Conservation (phyloP, 1,139 yeast genomes). For the Pichia norvegensis region DNA sequence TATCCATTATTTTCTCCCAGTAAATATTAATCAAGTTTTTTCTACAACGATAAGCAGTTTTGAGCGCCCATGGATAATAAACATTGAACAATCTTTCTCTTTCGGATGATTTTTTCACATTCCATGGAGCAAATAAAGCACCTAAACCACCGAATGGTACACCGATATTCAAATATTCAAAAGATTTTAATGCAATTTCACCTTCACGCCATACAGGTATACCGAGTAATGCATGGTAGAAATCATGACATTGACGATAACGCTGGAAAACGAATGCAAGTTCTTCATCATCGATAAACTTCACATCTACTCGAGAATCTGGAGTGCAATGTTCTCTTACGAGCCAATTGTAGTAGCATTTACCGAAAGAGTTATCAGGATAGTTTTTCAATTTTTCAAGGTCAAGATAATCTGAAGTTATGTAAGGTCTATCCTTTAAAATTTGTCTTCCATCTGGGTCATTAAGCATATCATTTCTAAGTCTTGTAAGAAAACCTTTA, state of each 20-base stretch:
- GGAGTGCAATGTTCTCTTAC: slow-evolving; percentile 87
- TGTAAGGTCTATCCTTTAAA: slow-evolving; percentile 71
- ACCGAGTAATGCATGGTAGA: slow-evolving; percentile 88
- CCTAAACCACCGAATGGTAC: slow-evolving; percentile 96
- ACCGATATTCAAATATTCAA: slow-evolving; percentile 88
- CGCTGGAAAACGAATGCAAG: slow-evolving; percentile 87
- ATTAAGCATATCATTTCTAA: slow-evolving; percentile 66
- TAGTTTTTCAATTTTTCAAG: slow-evolving; percentile 50
- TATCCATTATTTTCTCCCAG: slow-evolving; percentile 81
- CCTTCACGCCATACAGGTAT: slow-evolving; percentile 91
- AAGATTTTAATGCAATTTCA: slow-evolving; percentile 85
- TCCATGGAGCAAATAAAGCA: slow-evolving; percentile 76
- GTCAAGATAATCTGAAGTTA: slow-evolving; percentile 65
- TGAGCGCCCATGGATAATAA: slow-evolving; percentile 86
- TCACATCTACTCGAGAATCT: slow-evolving; percentile 84
- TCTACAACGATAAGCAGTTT: slow-evolving; percentile 64
- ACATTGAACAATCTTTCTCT: slow-evolving; percentile 47
- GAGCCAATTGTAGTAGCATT: slow-evolving; percentile 72
- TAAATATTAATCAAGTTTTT: slow-evolving; percentile 73
- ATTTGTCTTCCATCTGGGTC: slow-evolving; percentile 74
- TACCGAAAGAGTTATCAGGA: slow-evolving; percentile 73
- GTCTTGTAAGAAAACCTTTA: slow-evolving; percentile 50
- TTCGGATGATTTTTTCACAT: slow-evolving; percentile 32
- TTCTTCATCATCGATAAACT: slow-evolving; percentile 81
- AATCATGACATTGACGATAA: slow-evolving; percentile 95